These are phyloP conservation scores for Knufia fluminis DNA, from an alignment of 2,329 filamentous ascomycete species.

Conservation along the genomic window DNA sequence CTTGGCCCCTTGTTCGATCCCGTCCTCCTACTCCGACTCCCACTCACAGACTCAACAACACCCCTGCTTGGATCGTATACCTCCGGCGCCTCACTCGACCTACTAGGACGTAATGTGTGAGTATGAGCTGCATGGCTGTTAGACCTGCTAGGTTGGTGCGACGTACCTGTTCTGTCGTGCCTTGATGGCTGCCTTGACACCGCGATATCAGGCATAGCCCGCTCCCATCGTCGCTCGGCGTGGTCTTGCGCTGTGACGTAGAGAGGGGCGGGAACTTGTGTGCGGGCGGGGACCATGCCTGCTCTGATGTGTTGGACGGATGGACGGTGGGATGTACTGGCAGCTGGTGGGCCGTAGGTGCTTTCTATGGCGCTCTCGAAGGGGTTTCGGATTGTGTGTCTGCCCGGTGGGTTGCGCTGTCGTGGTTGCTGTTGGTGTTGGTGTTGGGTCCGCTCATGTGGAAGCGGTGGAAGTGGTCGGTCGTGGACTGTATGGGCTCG, in stretches of 20 bases:
- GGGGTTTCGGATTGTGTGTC: not conserved
- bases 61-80: not conserved
- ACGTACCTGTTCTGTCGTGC: not conserved
- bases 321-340: not conserved
- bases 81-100: not conserved
- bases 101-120: not conserved
- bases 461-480: not conserved
- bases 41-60: too few relatives aligned
- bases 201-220: not conserved
- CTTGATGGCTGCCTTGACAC: not conserved
- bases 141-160: not conserved
- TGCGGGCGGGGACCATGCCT: not conserved
- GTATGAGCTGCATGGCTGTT: not conserved
- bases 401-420: not conserved
- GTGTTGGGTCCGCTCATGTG: not conserved
- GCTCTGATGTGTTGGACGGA: not conserved
- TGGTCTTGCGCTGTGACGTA: not conserved
- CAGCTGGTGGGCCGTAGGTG: not conserved
- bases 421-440: not conserved
- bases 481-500: not conserved
- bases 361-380: not conserved
- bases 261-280: not conserved
- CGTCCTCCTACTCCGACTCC: too few relatives aligned
- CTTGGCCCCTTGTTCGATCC: too few relatives aligned
- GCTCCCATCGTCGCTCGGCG: not conserved